Base-by-base conservation (phyloP, 257 asterid species). In the Ballota nigra region DNA sequence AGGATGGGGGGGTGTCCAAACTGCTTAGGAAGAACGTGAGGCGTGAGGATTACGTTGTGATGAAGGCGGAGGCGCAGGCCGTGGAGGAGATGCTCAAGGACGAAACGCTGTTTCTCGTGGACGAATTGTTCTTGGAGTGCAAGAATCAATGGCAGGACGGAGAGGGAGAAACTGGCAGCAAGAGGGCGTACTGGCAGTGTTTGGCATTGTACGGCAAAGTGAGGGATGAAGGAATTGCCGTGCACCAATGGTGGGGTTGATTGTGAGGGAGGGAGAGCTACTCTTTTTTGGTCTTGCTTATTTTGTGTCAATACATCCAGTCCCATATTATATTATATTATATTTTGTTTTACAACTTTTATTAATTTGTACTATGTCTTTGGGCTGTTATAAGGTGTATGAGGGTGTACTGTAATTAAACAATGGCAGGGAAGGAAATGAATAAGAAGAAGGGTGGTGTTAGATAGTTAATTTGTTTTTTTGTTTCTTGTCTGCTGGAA, bases 111-210 rank as follows among this genome's bases (percentile, higher is more conserved):
- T 77, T 69, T 29, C 78, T 92, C 1, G 88, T 90, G 56, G 98
- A 92, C 71, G 96, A 90, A 61, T 51, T 92, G 76, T 88, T 92
- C 70, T 57, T 92, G 81, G 95, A 86, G 77, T 92, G 98, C 67
- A 82, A 82, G 77, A 87, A 91, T 71, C 83, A 87, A 58, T 84
- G 86, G 87, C 59, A 59, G 73, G 65, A 71, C 2, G 90, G 81
- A 11, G 77, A 72, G 15, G 77, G 77, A 11, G 80, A 24, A 18
- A 71, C 68, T 43, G 84, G 78, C 26, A 81, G 79, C 69, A 75
- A 83, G 76, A 87, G 87, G 82, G 90, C 96, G 6, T 92, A 90
- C 74, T 92, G 98, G 97, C 91, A 90, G 76, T 92, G 97, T 61
- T 78, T 90, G 76, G 84, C 85, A 12, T 65, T 92, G 80, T 92